A percentile compares a stretch with the other conserved stretches of the same genome.
These are phyloP conservation scores for Linaria vulgaris DNA, from an alignment of 257 asterid genomes.

Conservation along the genomic window DNA sequence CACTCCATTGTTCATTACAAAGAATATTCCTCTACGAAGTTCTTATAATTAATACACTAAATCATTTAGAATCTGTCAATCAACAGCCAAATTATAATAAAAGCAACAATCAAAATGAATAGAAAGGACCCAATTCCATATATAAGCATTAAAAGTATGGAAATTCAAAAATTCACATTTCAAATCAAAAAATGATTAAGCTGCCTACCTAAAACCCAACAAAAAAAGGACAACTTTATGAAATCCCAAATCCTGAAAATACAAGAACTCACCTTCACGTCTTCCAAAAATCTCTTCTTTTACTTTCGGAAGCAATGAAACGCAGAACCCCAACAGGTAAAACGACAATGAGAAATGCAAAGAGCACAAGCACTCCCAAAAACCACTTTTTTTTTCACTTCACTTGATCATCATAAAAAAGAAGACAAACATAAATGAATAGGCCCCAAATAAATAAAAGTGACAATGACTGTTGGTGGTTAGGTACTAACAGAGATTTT, in stretches of 20 bases:
- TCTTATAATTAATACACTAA: slow-evolving; percentile 29
- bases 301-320: slow-evolving; percentile 30
- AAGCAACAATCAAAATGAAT: too few relatives aligned
- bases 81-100: too few relatives aligned
- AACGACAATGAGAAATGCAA: slow-evolving; percentile 20
- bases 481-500: slow-evolving; percentile 48
- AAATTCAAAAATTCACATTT: slow-evolving; percentile 13
- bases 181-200: slow-evolving; percentile 8
- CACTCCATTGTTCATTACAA: slow-evolving; percentile 29
- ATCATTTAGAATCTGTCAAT: slow-evolving; percentile 25
- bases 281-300: slow-evolving; percentile 8
- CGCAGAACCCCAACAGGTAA: slow-evolving; percentile 25
- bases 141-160: too few relatives aligned
- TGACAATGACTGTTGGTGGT: slow-evolving; percentile 28
- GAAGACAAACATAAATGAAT: slow-evolving; percentile 26
- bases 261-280: slow-evolving; percentile 32
- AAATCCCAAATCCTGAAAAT: slow-evolving; percentile 7
- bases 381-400: slow-evolving; percentile 33
- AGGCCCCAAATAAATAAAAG: slow-evolving; percentile 32
- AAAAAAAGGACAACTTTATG: slow-evolving; percentile 8
- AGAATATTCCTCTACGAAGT: slow-evolving; percentile 25
- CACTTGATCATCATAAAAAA: slow-evolving; percentile 37
- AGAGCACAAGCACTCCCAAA: slow-evolving; percentile 27
- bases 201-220: neutral
- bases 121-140: too few relatives aligned